Evolutionary conservation across 257 asterid genomes (phyloP).

Genomic region (Solanum stenotomum): DNA sequence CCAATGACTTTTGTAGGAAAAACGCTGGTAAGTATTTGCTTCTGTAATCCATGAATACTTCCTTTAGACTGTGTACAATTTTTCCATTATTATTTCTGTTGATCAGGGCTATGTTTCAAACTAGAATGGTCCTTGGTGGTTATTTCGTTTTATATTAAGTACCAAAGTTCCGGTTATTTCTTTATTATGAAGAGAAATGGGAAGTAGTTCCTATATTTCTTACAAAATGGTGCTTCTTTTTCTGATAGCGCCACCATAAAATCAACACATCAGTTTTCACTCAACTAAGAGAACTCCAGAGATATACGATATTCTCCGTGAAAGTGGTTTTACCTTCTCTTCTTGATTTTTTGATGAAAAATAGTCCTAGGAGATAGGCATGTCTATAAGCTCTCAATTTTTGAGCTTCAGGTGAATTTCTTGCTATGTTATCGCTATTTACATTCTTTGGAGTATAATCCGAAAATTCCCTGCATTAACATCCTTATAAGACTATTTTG

Average conservation of each 20-base stretch:
- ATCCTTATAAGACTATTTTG: background rate
- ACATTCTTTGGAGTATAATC: background rate
- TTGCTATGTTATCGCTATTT: background rate
- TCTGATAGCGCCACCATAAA: background rate
- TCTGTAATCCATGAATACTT: background rate
- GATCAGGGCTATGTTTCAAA: background rate
- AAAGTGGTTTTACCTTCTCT: background rate
- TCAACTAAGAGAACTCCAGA: background rate
- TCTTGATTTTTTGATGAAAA: background rate
- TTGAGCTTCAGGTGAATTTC: background rate
- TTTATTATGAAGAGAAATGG: background rate
- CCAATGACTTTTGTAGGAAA: conserved; percentile 81
- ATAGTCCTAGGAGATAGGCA: background rate
- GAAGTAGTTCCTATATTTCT: background rate
- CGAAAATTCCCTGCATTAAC: background rate
- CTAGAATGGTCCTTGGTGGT: background rate
- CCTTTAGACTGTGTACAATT: background rate
- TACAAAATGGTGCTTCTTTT: background rate
- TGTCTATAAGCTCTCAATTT: background rate
- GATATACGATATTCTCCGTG: background rate
- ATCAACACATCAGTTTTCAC: background rate
- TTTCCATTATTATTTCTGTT: background rate
- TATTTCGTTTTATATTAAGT: background rate
- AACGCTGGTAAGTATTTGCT: conserved; percentile 44
- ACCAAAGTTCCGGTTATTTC: background rate